Percentiles rank a stretch among this genome's conserved stretches.
phyloP scores from a whole-genome alignment of 208 protist genomes.

The Wallacemonas sp. region DNA sequence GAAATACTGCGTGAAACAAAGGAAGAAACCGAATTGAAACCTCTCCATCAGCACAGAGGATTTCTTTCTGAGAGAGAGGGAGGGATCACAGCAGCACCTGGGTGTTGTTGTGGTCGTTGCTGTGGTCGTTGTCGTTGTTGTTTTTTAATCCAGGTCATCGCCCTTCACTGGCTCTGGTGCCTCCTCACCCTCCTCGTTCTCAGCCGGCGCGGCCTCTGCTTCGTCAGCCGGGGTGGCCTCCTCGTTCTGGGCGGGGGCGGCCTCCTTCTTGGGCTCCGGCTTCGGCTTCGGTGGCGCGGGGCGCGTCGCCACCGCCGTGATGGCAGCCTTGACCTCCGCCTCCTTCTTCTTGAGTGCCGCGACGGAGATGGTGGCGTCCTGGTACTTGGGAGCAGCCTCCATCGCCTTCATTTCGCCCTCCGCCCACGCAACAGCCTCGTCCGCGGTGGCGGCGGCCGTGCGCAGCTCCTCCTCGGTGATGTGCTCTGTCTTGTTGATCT shows the following conservation, averaged over 20 bases:
- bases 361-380: constrained; percentile 36
- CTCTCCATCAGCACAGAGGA: too few relatives aligned
- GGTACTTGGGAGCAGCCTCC: constrained; percentile 44
- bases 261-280: constrained; percentile 31
- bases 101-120: too few relatives aligned
- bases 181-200: constrained; percentile 19
- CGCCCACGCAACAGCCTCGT: constrained; percentile 61
- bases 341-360: constrained; percentile 40
- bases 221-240: constrained; percentile 27
- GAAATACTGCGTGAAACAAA: background rate
- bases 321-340: constrained; percentile 31
- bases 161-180: constrained; percentile 14
- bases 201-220: constrained; percentile 13
- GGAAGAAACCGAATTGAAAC: too few relatives aligned
- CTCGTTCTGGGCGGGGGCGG: constrained; percentile 20
- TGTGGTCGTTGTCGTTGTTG: too few relatives aligned
- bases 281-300: constrained; percentile 61
- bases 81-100: too few relatives aligned
- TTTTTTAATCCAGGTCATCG: constrained; percentile 14
- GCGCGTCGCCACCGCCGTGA: constrained; percentile 47
- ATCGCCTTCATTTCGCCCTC: constrained; percentile 46
- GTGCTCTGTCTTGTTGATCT: constrained; percentile 67
- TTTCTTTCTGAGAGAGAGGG: too few relatives aligned
- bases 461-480: constrained; percentile 81
- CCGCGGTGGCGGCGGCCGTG: constrained; percentile 47